phyloP scores from a whole-genome alignment of 2,329 filamentous ascomycete species.

The Monosporascus sp. region DNA sequence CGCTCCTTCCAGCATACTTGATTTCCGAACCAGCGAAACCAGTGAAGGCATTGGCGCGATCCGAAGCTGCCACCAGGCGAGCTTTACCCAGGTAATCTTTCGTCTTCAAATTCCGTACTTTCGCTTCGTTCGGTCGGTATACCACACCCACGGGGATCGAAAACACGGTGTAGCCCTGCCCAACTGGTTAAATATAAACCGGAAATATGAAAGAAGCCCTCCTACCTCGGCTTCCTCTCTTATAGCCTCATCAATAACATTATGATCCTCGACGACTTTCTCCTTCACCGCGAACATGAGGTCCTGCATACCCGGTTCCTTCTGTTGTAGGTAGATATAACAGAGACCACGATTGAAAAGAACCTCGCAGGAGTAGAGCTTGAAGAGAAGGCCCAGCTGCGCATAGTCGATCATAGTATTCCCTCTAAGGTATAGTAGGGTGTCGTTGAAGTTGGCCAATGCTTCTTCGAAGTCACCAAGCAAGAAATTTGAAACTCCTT shows the following conservation, averaged over 20 bases:
- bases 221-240: slow-evolving; percentile 82
- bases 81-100: slow-evolving; percentile 98
- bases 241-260: slow-evolving; percentile 97
- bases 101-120: slow-evolving; percentile 95
- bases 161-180: slow-evolving; percentile 92
- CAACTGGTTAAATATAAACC: slow-evolving; percentile 20
- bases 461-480: slow-evolving; percentile 97
- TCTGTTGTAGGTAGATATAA: slow-evolving; percentile 94
- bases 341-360: slow-evolving; percentile 95
- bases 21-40: slow-evolving; percentile 76
- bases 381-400: slow-evolving; percentile 90
- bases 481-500: slow-evolving; percentile 96
- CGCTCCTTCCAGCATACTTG: slow-evolving; percentile 57
- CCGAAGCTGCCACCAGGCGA: slow-evolving; percentile 83
- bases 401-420: slow-evolving; percentile 99
- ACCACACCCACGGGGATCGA: slow-evolving; percentile 95
- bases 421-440: slow-evolving; percentile 84
- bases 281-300: slow-evolving; percentile 87
- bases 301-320: slow-evolving; percentile 86
- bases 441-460: slow-evolving; percentile 97
- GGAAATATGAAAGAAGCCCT: not conserved
- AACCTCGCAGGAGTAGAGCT: slow-evolving; percentile 94
- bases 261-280: slow-evolving; percentile 92
- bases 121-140: slow-evolving; percentile 93
- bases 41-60: slow-evolving; percentile 73